Conservation (phyloP, 345 rosid genomes). For the Linum lewisii region DNA sequence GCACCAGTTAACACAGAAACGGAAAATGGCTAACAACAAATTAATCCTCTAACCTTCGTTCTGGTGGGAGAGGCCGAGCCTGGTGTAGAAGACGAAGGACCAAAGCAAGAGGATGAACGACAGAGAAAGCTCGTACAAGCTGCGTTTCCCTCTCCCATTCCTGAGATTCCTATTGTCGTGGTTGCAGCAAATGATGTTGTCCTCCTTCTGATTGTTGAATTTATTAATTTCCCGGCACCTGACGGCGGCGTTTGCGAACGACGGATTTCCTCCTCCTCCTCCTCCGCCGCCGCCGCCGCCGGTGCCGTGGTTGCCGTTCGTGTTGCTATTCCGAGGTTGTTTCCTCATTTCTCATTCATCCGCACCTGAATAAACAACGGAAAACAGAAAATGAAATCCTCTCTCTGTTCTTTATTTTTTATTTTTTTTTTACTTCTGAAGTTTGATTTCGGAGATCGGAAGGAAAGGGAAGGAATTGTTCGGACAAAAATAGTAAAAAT, state of each 20-base stretch:
- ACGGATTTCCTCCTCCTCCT: neutral
- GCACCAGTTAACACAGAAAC: neutral
- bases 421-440: too few species aligned
- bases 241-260: constrained; percentile 12
- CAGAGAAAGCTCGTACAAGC: constrained; percentile 40
- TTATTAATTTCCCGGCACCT: constrained; percentile 17
- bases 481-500: neutral
- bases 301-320: neutral
- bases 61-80: constrained; percentile 57
- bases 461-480: neutral
- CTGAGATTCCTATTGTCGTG: neutral
- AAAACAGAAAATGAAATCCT: neutral
- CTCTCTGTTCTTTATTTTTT: neutral
- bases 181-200: neutral
- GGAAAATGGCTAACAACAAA: neutral
- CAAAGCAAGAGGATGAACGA: constrained; percentile 50
- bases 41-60: constrained; percentile 38
- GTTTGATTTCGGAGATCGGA: neutral
- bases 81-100: constrained; percentile 50
- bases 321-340: neutral
- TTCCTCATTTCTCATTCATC: neutral
- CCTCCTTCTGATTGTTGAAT: constrained; percentile 3
- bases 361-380: neutral
- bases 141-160: constrained; percentile 6
- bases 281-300: neutral